A percentile compares a stretch with the other conserved stretches of the same genome.
phyloP scores from a whole-genome alignment of 1,284 basidiomycete genomes.

The Stereum hirsutum region DNA sequence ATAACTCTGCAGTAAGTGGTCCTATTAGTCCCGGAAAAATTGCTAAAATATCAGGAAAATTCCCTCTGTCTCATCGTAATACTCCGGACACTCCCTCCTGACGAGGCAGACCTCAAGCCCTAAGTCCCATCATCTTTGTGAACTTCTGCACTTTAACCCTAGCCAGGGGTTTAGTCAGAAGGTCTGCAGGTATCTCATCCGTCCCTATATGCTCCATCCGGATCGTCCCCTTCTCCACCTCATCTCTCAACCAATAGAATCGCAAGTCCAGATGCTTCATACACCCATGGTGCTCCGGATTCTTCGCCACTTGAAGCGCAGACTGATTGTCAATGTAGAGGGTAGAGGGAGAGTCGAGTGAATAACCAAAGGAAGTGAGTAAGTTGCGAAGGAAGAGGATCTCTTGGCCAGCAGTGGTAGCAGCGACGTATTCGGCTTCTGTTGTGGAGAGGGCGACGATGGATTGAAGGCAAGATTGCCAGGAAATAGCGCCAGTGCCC shows the following conservation, averaged over 20 bases:
- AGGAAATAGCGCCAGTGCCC: constrained; percentile 3
- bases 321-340: constrained; percentile 3
- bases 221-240: constrained; percentile 14
- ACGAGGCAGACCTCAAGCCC: constrained; percentile 7
- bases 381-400: not conserved
- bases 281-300: constrained; percentile 15
- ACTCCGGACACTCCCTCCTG: too few relatives aligned
- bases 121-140: not conserved
- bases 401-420: constrained; percentile 5
- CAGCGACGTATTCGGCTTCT: constrained; percentile 6
- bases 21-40: too few relatives aligned
- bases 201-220: constrained; percentile 16
- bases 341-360: not conserved
- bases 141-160: constrained; percentile 4
- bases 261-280: constrained; percentile 36
- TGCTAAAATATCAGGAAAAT: too few relatives aligned
- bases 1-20: too few relatives aligned
- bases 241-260: constrained; percentile 25
- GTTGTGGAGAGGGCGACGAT: constrained; percentile 6
- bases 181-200: constrained; percentile 18
- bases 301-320: constrained; percentile 1
- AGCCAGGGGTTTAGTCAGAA: constrained; percentile 6
- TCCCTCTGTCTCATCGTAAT: too few relatives aligned
- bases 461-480: constrained; percentile 3
- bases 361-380: not conserved